Evolutionary conservation across 148 eudicot species (phyloP).

Genomic region (Amaranthus cruentus): DNA sequence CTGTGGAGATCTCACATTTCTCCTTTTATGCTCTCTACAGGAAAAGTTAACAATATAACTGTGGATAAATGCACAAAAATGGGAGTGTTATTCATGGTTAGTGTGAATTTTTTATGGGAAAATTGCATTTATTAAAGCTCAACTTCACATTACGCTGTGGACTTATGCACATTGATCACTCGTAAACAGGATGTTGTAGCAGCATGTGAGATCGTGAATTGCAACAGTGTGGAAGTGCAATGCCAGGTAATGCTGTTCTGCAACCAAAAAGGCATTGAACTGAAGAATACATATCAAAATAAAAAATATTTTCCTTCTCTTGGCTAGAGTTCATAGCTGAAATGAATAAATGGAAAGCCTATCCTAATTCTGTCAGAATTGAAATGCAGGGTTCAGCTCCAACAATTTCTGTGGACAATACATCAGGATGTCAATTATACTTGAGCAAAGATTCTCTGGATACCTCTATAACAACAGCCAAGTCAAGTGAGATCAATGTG

Average conservation of each 20-base stretch:
- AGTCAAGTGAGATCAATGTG: slow-evolving; percentile 91
- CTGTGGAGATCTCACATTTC: neutral
- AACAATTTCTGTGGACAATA: slow-evolving; percentile 89
- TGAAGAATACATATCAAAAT: neutral
- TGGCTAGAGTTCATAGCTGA: neutral
- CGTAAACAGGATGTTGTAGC: slow-evolving; percentile 86
- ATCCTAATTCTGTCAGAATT: slow-evolving; percentile 13
- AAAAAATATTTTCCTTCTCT: neutral
- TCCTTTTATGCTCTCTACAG: slow-evolving; percentile 37
- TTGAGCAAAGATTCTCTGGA: slow-evolving; percentile 83
- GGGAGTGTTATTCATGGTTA: slow-evolving; percentile 82
- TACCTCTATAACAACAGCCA: slow-evolving; percentile 85
- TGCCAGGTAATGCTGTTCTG: slow-evolving; percentile 59
- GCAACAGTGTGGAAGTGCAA: slow-evolving; percentile 86
- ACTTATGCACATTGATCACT: slow-evolving; percentile 12
- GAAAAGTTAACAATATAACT: slow-evolving; percentile 94
- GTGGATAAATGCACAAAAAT: slow-evolving; percentile 89
- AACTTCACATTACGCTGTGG: slow-evolving; percentile 1
- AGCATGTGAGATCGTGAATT: slow-evolving; percentile 96
- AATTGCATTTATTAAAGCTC: neutral
- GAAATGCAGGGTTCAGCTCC: slow-evolving; percentile 81
- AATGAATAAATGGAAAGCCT: neutral
- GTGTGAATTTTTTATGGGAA: slow-evolving; percentile 21
- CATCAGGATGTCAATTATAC: slow-evolving; percentile 89
- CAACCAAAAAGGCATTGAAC: neutral